These are phyloP conservation scores for Sphaerulina populicola DNA, from an alignment of 2,329 filamentous ascomycete species.

Conservation along the genomic window DNA sequence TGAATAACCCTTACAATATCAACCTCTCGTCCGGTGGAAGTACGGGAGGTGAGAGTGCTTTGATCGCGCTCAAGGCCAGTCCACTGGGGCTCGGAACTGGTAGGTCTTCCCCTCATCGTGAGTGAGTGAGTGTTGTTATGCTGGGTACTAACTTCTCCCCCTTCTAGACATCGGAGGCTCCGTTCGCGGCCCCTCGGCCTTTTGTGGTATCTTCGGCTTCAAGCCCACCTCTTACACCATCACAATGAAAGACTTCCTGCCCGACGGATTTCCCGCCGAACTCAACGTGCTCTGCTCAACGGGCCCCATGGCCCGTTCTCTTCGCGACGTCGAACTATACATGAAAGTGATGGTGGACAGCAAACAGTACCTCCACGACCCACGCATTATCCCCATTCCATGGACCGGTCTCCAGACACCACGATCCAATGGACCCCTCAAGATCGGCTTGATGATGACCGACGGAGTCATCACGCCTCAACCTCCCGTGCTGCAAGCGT, in stretches of 20 bases:
- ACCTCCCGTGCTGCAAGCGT: conserved; percentile 11
- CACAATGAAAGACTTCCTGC: conserved; percentile 14
- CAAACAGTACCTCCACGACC: conserved; percentile 16
- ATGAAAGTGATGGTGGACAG: conserved; percentile 7
- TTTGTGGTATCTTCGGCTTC: conserved; percentile 38
- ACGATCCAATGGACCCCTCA: conserved; percentile 2
- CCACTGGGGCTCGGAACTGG: conserved; percentile 50
- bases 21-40: conserved; percentile 16
- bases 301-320: conserved; percentile 14
- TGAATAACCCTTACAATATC: conserved; percentile 17
- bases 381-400: conserved; percentile 14
- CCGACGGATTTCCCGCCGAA: conserved; percentile 15
- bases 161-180: conserved; percentile 48
- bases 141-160: no score
- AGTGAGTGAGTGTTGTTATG: no score
- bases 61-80: conserved; percentile 51
- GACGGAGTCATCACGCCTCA: conserved; percentile 18
- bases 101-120: background rate
- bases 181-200: conserved; percentile 79
- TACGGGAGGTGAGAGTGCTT: conserved; percentile 35
- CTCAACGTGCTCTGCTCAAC: conserved; percentile 18
- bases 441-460: conserved; percentile 15
- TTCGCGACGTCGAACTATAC: conserved; percentile 16
- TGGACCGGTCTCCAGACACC: conserved; percentile 15
- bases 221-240: conserved; percentile 26